A percentile compares a stretch with the other conserved stretches of the same genome.
phyloP scores from a whole-genome alignment of 495 filamentous ascomycete species.

The Penicillium canescens region DNA sequence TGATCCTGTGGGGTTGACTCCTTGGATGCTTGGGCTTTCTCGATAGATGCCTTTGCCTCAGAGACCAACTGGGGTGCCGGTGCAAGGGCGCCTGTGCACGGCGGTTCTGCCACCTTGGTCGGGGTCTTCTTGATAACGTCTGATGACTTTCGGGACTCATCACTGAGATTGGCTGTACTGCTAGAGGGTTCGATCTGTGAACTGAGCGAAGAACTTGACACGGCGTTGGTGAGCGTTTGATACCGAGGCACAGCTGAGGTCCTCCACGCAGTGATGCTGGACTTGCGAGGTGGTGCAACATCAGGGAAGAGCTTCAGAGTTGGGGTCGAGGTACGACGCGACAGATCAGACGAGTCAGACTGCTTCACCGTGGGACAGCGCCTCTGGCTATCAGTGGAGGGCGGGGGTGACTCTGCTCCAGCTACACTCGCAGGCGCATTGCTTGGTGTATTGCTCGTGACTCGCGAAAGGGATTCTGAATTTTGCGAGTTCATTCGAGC shows the following conservation, averaged over 20 bases:
- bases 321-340: slow-evolving; percentile 20
- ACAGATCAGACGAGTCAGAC: slow-evolving; percentile 1
- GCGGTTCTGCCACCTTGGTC: background rate
- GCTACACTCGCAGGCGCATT: background rate
- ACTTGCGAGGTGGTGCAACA: slow-evolving; percentile 33
- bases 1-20: slow-evolving; percentile 9
- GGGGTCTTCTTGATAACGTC: background rate
- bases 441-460: background rate
- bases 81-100: slow-evolving; percentile 7
- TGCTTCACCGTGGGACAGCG: background rate
- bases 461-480: background rate
- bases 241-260: slow-evolving; percentile 25
- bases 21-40: slow-evolving; percentile 1
- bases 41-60: background rate
- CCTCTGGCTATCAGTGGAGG: slow-evolving; percentile 2
- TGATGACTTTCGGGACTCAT: background rate
- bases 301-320: slow-evolving; percentile 42
- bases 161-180: background rate
- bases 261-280: slow-evolving; percentile 31
- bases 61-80: background rate
- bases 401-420: background rate
- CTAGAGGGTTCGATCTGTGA: background rate
- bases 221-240: slow-evolving; percentile 13
- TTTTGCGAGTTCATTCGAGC: background rate
- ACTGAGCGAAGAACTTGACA: slow-evolving; percentile 1